Conservation (phyloP, 768 basidiomycete genomes). For the Imleria badia region DNA sequence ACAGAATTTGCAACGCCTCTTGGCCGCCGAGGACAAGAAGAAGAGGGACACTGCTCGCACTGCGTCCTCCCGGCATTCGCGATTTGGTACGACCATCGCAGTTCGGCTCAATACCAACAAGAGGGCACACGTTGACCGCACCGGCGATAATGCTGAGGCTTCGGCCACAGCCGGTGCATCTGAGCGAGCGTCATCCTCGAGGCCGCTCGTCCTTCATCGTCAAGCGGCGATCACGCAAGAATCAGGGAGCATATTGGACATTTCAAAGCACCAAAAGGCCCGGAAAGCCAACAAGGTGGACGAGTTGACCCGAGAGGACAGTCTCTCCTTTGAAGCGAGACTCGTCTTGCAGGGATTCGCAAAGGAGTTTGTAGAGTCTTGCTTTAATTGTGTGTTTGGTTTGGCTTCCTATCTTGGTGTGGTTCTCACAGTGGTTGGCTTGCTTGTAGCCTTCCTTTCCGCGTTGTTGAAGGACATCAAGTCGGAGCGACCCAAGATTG, state of each 20-base stretch:
- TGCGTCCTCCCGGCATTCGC: conserved; percentile 80
- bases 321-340: conserved; percentile 63
- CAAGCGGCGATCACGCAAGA: conserved; percentile 76
- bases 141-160: conserved; percentile 25
- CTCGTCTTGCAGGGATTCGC: conserved; percentile 67
- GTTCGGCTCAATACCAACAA: conserved; percentile 69
- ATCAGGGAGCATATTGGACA: conserved; percentile 68
- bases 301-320: conserved; percentile 67
- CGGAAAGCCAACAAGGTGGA: conserved; percentile 64
- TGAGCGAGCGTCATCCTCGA: conserved; percentile 35
- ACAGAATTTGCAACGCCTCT: conserved; percentile 68
- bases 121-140: conserved; percentile 25
- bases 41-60: conserved; percentile 56
- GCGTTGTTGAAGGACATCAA: conserved; percentile 90
- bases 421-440: conserved; percentile 17
- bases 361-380: conserved; percentile 70
- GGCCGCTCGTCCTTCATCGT: conserved; percentile 77
- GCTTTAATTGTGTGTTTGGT: conserved; percentile 79
- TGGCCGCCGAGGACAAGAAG: conserved; percentile 71
- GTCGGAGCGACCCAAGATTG: conserved; percentile 86
- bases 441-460: conserved; percentile 73
- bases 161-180: conserved; percentile 20
- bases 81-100: conserved; percentile 94
- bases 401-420: conserved; percentile 7
- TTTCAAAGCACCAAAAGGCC: conserved; percentile 57